Evolutionary conservation across 352 stramenopile genomes (phyloP).

Genomic region (Phytophthora pisi): DNA sequence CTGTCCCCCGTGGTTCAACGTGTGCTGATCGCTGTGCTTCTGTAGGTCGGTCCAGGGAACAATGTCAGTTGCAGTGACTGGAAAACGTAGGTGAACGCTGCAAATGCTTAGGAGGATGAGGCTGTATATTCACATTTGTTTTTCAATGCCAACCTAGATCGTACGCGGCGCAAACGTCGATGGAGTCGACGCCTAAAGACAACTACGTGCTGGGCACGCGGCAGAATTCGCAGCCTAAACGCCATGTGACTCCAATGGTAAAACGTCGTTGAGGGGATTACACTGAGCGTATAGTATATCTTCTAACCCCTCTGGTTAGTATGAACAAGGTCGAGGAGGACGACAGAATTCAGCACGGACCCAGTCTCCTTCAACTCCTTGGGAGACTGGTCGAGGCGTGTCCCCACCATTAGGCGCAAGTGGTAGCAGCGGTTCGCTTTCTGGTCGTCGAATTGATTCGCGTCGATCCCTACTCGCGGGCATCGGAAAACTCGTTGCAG

Average conservation of each 20-base stretch:
- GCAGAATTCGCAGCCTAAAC: constrained; percentile 68
- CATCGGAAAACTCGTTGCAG: constrained; percentile 75
- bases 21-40: neutral
- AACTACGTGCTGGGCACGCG: constrained; percentile 49
- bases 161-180: constrained; percentile 63
- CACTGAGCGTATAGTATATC: neutral
- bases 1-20: neutral
- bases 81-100: constrained; percentile 63
- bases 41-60: constrained; percentile 54
- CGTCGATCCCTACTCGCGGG: constrained; percentile 74
- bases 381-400: constrained; percentile 9
- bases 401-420: constrained; percentile 29
- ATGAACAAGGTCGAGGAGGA: constrained; percentile 29
- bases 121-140: neutral
- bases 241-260: constrained; percentile 69
- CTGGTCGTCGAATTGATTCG: constrained; percentile 51
- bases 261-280: neutral
- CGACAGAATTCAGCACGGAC: constrained; percentile 14
- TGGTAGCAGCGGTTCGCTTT: constrained; percentile 39
- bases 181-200: constrained; percentile 55
- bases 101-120: neutral
- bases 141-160: constrained; percentile 39
- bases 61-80: constrained; percentile 55
- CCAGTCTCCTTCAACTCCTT: constrained; percentile 23
- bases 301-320: constrained; percentile 21